Percentiles rank a stretch among this genome's conserved stretches.
Evolutionary conservation across 129 eudicot species (phyloP).

Genomic region (Scalesia atractyloides): DNA sequence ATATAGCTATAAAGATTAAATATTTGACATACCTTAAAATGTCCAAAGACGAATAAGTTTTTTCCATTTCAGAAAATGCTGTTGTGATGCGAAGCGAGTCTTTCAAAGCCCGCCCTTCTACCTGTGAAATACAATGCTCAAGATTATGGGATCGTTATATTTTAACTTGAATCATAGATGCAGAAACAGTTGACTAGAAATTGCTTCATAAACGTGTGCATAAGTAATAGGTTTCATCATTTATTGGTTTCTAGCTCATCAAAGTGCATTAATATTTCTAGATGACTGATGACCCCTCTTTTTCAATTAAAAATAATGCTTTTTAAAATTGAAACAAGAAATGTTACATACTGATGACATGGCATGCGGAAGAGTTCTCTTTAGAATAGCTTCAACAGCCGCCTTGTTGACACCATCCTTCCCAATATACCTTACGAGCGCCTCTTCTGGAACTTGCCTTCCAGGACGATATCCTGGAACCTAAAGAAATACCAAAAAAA

Average conservation of each 20-base stretch:
- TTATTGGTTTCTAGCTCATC: slow-evolving; percentile 15
- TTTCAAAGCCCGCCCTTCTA: slow-evolving; percentile 73
- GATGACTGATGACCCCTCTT: neutral
- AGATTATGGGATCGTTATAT: neutral
- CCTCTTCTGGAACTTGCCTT: slow-evolving; percentile 74
- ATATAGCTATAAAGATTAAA: slow-evolving; percentile 14
- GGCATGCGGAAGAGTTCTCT: slow-evolving; percentile 99
- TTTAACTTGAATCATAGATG: neutral
- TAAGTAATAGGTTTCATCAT: neutral
- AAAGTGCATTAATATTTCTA: slow-evolving; percentile 6
- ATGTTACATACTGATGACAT: slow-evolving; percentile 67
- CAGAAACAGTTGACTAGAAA: slow-evolving; percentile 5
- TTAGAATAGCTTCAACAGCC: slow-evolving; percentile 73
- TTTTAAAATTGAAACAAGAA: neutral
- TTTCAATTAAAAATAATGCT: neutral
- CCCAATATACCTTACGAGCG: slow-evolving; percentile 63
- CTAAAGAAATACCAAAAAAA: slow-evolving; percentile 36
- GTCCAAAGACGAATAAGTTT: slow-evolving; percentile 54
- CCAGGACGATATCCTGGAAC: slow-evolving; percentile 98
- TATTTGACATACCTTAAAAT: slow-evolving; percentile 54
- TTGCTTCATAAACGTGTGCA: slow-evolving; percentile 1
- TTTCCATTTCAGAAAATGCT: slow-evolving; percentile 75
- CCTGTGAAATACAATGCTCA: slow-evolving; percentile 43
- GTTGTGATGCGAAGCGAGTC: slow-evolving; percentile 81
- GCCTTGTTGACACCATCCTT: slow-evolving; percentile 66